phyloP scores from a whole-genome alignment of 2,329 filamentous ascomycete species.

The Alternaria sp. region DNA sequence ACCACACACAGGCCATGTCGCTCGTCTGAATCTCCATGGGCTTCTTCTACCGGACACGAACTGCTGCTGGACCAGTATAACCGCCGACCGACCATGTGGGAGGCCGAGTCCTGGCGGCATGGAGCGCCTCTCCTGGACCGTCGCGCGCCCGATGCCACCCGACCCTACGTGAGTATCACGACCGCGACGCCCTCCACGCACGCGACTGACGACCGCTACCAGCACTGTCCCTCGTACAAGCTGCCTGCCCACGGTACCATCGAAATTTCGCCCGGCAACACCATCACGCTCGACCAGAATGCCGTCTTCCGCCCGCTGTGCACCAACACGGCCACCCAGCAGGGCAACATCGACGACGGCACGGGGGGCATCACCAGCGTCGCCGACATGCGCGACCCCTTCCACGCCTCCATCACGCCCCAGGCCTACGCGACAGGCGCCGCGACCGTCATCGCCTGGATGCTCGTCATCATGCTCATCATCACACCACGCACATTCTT shows the following conservation, averaged over 20 bases:
- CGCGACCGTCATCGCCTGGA: slow-evolving; percentile 88
- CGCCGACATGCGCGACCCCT: slow-evolving; percentile 79
- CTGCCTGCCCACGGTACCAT: slow-evolving; percentile 65
- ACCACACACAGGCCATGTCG: slow-evolving; percentile 21
- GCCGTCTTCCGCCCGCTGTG: slow-evolving; percentile 67
- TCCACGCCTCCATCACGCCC: slow-evolving; percentile 91
- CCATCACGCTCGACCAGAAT: slow-evolving; percentile 65
- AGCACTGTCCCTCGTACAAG: slow-evolving; percentile 68
- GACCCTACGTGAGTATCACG: slow-evolving; percentile 39
- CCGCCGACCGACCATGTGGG: slow-evolving; percentile 38
- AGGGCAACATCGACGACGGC: slow-evolving; percentile 48
- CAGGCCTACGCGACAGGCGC: slow-evolving; percentile 92
- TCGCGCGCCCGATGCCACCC: slow-evolving; percentile 35
- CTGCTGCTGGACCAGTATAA: slow-evolving; percentile 47
- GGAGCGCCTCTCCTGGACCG: slow-evolving; percentile 28
- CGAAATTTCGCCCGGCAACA: slow-evolving; percentile 59
- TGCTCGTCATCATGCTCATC: slow-evolving; percentile 90
- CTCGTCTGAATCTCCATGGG: slow-evolving; percentile 38
- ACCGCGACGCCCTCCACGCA: neutral
- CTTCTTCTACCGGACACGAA: slow-evolving; percentile 23
- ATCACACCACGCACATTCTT: slow-evolving; percentile 95
- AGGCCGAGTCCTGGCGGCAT: slow-evolving; percentile 31
- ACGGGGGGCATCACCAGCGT: slow-evolving; percentile 54
- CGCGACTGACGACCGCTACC: slow-evolving; percentile 31
- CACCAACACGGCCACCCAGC: slow-evolving; percentile 44